Percentiles rank a stretch among this genome's conserved stretches.
These are phyloP conservation scores for Hypoxylon rickii DNA, from an alignment of 495 filamentous ascomycete genomes.

Conservation along the genomic window DNA sequence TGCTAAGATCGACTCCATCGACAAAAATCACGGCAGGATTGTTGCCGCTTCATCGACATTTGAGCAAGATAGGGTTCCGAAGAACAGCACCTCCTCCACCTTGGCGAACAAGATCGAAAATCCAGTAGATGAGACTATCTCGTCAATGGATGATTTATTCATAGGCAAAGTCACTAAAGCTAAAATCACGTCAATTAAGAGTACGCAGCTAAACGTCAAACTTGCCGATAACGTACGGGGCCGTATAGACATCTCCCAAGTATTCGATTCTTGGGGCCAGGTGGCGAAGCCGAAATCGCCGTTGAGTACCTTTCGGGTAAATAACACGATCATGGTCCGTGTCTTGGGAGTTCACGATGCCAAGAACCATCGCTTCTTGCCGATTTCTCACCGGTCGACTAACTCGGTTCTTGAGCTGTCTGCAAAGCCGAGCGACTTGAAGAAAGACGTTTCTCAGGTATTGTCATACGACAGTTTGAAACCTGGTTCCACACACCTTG, in stretches of 20 bases:
- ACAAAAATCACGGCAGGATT: conserved; percentile 52
- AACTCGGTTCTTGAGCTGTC: conserved; percentile 89
- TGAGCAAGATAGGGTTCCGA: conserved; percentile 32
- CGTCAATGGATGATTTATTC: conserved; percentile 67
- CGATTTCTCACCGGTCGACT: conserved; percentile 80
- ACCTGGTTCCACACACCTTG: conserved; percentile 70
- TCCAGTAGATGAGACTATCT: conserved; percentile 69
- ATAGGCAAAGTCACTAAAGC: conserved; percentile 81
- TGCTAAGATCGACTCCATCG: conserved; percentile 70
- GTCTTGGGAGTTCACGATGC: conserved; percentile 89
- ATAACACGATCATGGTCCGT: conserved; percentile 71
- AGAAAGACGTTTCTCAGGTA: conserved; percentile 51
- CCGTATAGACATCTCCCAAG: conserved; percentile 84
- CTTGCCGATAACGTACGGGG: conserved; percentile 90
- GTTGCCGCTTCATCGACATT: conserved; percentile 42
- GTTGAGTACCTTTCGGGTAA: conserved; percentile 68
- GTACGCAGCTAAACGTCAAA: conserved; percentile 88
- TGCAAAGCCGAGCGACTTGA: conserved; percentile 72
- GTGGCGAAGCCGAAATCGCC: conserved; percentile 82
- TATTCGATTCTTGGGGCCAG: conserved; percentile 85
- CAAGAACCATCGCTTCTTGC: conserved; percentile 86
- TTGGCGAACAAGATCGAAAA: conserved; percentile 56
- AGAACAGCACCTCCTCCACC: conserved; percentile 27
- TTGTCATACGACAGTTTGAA: conserved; percentile 76
- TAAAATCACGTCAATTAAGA: conserved; percentile 76